A percentile compares a stretch with the other conserved stretches of the same genome.
Conservation (phyloP, 495 filamentous ascomycete species). For the Aspergillus leporis region DNA sequence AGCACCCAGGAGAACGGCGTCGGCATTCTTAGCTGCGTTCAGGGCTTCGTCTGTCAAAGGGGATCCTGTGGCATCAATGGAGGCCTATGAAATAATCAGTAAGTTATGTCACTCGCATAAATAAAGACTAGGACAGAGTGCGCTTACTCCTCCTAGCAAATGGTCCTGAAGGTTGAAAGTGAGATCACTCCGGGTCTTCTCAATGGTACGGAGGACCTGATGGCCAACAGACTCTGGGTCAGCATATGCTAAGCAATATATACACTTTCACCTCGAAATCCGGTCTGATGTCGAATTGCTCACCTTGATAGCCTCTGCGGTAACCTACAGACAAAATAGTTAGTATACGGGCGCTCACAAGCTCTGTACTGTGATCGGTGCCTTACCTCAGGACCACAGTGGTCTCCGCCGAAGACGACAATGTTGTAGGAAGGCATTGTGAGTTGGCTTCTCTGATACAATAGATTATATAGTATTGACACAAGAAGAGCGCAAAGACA, state of each 20-base stretch:
- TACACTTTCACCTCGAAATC: constrained; percentile 4
- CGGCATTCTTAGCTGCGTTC: constrained; percentile 80
- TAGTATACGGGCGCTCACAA: constrained; percentile 13
- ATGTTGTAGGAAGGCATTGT: constrained; percentile 55
- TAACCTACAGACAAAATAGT: constrained; percentile 42
- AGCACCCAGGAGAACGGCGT: constrained; percentile 90
- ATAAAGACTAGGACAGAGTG: neutral
- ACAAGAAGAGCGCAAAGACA: constrained; percentile 18
- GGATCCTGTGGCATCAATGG: constrained; percentile 78
- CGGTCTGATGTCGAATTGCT: constrained; percentile 18
- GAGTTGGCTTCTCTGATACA: constrained; percentile 7
- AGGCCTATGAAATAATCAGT: constrained; percentile 49
- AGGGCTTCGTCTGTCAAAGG: constrained; percentile 87
- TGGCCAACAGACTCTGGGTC: neutral
- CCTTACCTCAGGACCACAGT: constrained; percentile 90
- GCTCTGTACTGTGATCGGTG: constrained; percentile 4
- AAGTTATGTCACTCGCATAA: neutral
- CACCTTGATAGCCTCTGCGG: constrained; percentile 83
- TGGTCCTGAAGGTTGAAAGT: constrained; percentile 92
- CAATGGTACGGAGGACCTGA: constrained; percentile 67
- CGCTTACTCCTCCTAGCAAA: constrained; percentile 83
- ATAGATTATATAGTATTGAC: constrained; percentile 11
- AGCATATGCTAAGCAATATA: constrained; percentile 6
- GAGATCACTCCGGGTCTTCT: constrained; percentile 64
- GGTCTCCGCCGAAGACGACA: constrained; percentile 82